Percentiles rank a stretch among this genome's conserved stretches.
phyloP scores from a whole-genome alignment of 768 basidiomycete genomes.

The Cystobasidiopsis lactophilus region DNA sequence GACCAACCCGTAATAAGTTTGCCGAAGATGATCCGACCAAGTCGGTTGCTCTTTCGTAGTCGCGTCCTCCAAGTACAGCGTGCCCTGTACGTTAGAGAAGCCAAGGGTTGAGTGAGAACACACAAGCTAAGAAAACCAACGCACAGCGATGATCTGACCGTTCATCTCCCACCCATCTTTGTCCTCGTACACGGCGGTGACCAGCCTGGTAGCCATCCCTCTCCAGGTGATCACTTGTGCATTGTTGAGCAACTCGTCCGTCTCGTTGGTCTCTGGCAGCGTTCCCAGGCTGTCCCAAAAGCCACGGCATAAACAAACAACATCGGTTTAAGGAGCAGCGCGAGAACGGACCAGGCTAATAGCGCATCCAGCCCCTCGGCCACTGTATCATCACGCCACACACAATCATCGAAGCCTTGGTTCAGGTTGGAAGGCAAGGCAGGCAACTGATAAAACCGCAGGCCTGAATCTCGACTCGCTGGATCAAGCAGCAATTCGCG shows the following conservation, averaged over 20 bases:
- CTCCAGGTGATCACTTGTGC: slow-evolving; percentile 37
- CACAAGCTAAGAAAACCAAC: slow-evolving; percentile 49
- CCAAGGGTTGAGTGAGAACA: slow-evolving; percentile 22
- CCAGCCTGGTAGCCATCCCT: slow-evolving; percentile 69
- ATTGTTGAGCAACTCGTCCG: slow-evolving; percentile 21
- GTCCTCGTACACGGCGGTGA: slow-evolving; percentile 63
- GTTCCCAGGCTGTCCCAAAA: neutral
- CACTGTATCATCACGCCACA: neutral
- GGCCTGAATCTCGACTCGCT: slow-evolving; percentile 6
- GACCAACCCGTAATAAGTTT: slow-evolving; percentile 42
- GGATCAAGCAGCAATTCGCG: slow-evolving; percentile 14
- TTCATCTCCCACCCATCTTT: slow-evolving; percentile 61
- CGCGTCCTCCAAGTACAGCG: slow-evolving; percentile 18
- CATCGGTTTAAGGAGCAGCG: too few species aligned
- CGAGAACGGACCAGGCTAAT: neutral
- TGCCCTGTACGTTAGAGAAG: slow-evolving; percentile 5
- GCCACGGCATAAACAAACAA: neutral
- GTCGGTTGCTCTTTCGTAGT: too few species aligned
- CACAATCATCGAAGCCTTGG: slow-evolving; percentile 31
- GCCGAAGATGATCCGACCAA: slow-evolving; percentile 40
- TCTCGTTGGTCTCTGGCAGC: slow-evolving; percentile 23
- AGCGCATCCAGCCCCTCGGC: neutral
- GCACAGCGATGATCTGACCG: slow-evolving; percentile 49
- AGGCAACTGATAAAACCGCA: slow-evolving; percentile 13
- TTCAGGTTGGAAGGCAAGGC: slow-evolving; percentile 29